Evolutionary conservation across 345 rosid species (phyloP).

Genomic region (Barbarea vulgaris): DNA sequence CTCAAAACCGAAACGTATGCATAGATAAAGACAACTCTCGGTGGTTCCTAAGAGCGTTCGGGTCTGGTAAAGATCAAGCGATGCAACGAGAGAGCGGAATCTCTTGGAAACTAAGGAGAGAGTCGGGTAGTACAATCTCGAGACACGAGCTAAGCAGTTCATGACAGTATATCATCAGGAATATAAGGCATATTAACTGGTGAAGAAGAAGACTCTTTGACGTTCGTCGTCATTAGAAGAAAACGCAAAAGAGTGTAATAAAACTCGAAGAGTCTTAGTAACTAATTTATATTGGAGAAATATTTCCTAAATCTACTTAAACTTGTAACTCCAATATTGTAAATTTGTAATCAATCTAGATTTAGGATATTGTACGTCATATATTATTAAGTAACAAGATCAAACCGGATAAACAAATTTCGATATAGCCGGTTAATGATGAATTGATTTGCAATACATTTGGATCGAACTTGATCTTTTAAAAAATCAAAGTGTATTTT

Average conservation of each 20-base stretch:
- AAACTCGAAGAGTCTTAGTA: neutral
- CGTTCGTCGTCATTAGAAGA: neutral
- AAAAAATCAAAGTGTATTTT: neutral
- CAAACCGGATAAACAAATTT: neutral
- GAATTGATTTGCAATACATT: neutral
- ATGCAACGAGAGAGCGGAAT: neutral
- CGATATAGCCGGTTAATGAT: neutral
- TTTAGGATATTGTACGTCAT: neutral
- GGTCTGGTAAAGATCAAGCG: neutral
- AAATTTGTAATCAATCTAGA: neutral
- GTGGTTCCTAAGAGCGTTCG: neutral
- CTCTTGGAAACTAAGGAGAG: conserved; percentile 29
- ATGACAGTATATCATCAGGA: conserved; percentile 1
- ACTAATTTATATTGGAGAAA: neutral
- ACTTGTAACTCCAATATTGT: neutral
- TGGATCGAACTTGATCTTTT: neutral
- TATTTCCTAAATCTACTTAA: neutral
- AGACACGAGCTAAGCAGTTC: conserved; percentile 5
- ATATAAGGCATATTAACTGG: neutral
- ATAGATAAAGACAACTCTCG: neutral
- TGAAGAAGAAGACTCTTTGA: neutral
- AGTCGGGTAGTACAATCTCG: neutral
- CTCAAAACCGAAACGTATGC: neutral
- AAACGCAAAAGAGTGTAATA: neutral
- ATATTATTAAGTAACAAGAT: neutral